Evolutionary conservation across 352 stramenopile species (phyloP).

Genomic region (Phytophthora tentaculata): DNA sequence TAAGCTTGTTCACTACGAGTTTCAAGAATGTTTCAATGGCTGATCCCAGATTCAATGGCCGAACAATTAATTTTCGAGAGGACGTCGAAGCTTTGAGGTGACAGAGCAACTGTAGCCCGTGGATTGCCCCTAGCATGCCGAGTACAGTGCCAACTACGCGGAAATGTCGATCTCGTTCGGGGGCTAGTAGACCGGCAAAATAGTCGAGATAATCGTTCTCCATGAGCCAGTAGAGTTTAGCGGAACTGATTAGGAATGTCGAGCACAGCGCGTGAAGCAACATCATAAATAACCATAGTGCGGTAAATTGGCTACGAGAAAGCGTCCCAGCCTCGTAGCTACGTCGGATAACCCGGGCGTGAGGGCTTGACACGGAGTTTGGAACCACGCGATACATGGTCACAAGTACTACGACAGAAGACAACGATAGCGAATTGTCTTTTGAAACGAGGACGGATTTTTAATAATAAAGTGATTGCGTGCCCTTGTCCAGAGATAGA

Average conservation of each 20-base stretch:
- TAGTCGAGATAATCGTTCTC: constrained; percentile 47
- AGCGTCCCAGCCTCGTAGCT: not conserved
- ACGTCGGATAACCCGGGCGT: constrained; percentile 6
- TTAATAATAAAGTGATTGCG: too few species aligned
- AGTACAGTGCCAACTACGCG: constrained; percentile 21
- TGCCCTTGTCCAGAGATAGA: too few species aligned
- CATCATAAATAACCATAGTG: constrained; percentile 23
- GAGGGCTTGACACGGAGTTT: not conserved
- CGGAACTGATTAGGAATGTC: constrained; percentile 26
- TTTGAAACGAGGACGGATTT: too few species aligned
- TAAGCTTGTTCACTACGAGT: not conserved
- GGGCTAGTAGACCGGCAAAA: constrained; percentile 36
- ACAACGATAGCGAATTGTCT: too few species aligned
- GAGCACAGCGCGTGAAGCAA: constrained; percentile 23
- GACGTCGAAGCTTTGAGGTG: constrained; percentile 6
- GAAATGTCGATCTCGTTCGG: constrained; percentile 25
- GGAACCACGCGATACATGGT: constrained; percentile 8
- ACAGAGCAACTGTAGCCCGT: constrained; percentile 17
- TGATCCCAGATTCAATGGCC: not conserved
- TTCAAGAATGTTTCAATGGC: not conserved
- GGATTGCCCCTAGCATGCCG: constrained; percentile 13
- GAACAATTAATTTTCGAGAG: not conserved
- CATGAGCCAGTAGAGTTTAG: constrained; percentile 39
- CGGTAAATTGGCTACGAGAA: constrained; percentile 16
- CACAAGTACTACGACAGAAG: not conserved